phyloP scores from a whole-genome alignment of 768 basidiomycete species.

The Phanerodontia chrysosporium region DNA sequence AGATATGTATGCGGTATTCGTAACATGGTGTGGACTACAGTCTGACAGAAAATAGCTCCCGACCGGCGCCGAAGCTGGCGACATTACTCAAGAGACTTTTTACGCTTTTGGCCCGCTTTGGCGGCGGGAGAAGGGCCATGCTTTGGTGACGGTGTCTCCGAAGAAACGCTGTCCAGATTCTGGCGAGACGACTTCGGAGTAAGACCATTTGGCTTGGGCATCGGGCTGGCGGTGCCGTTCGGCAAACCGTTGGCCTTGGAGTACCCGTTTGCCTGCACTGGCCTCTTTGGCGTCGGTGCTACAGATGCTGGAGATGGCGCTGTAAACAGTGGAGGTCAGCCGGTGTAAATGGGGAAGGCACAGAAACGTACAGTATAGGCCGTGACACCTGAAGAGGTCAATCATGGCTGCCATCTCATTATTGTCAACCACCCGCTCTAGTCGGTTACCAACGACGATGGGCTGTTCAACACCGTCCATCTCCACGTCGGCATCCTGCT shows the following conservation, averaged over 20 bases:
- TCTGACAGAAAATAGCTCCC: not conserved
- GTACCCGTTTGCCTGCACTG: slow-evolving; percentile 12
- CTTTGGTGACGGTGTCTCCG: slow-evolving; percentile 4
- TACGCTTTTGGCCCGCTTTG: slow-evolving; percentile 50
- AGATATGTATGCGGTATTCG: not conserved
- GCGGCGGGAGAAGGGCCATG: slow-evolving; percentile 18
- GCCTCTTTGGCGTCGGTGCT: not conserved
- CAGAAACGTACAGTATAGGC: slow-evolving; percentile 33
- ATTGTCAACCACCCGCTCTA: slow-evolving; percentile 38
- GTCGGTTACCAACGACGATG: slow-evolving; percentile 19
- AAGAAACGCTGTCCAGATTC: not conserved
- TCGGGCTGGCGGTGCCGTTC: slow-evolving; percentile 7
- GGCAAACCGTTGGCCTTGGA: slow-evolving; percentile 13
- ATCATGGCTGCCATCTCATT: slow-evolving; percentile 58
- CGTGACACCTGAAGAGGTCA: slow-evolving; percentile 57
- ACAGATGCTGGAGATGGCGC: not conserved
- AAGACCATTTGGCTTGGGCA: not conserved
- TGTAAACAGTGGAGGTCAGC: not conserved
- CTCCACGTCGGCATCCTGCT: slow-evolving; percentile 29
- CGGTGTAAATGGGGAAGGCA: not conserved
- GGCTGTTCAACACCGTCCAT: slow-evolving; percentile 19
- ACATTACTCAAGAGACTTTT: slow-evolving; percentile 39
- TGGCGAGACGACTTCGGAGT: not conserved
- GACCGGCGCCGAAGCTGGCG: not conserved
- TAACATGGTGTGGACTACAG: not conserved